These are phyloP conservation scores for Durio zibethinus DNA, from an alignment of 345 rosid species.

Conservation along the genomic window DNA sequence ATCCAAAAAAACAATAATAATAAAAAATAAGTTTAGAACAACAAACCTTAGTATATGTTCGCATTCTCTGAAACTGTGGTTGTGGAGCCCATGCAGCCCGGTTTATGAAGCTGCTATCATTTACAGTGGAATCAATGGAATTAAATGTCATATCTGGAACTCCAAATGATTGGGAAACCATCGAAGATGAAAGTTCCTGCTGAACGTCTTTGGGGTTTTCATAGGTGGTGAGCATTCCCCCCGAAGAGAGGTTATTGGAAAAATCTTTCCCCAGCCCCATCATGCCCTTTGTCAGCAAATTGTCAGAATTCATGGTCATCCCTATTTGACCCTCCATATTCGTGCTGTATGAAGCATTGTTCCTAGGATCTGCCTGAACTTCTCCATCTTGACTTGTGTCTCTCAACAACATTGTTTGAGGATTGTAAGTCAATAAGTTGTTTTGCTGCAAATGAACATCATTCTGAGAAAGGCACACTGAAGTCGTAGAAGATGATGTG, in stretches of 20 bases:
- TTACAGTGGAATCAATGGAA: conserved; percentile 52
- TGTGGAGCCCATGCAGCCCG: conserved; percentile 46
- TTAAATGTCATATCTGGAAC: conserved; percentile 54
- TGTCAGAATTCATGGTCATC: conserved; percentile 36
- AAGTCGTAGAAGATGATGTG: conserved; percentile 68
- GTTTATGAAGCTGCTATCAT: conserved; percentile 42
- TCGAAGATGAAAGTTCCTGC: conserved; percentile 57
- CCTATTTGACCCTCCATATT: conserved; percentile 33
- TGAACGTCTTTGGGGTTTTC: conserved; percentile 51
- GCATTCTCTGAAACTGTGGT: conserved; percentile 51
- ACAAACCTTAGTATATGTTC: conserved; percentile 65
- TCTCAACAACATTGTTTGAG: conserved; percentile 41
- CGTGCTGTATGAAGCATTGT: conserved; percentile 33
- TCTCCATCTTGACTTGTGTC: conserved; percentile 54
- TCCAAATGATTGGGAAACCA: conserved; percentile 66
- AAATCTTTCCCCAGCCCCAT: conserved; percentile 47
- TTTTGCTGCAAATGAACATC: conserved; percentile 52
- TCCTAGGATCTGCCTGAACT: conserved; percentile 45
- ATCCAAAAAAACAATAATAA: no score
- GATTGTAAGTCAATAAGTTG: conserved; percentile 38
- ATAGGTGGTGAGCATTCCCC: conserved; percentile 38
- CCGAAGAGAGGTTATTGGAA: conserved; percentile 43
- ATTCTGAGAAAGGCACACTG: conserved; percentile 55
- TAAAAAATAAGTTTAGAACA: conserved; percentile 8
- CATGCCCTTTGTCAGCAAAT: conserved; percentile 39